Base-by-base conservation (phyloP, 2,329 filamentous ascomycete genomes). In the Penicillium aurantiogriseum region DNA sequence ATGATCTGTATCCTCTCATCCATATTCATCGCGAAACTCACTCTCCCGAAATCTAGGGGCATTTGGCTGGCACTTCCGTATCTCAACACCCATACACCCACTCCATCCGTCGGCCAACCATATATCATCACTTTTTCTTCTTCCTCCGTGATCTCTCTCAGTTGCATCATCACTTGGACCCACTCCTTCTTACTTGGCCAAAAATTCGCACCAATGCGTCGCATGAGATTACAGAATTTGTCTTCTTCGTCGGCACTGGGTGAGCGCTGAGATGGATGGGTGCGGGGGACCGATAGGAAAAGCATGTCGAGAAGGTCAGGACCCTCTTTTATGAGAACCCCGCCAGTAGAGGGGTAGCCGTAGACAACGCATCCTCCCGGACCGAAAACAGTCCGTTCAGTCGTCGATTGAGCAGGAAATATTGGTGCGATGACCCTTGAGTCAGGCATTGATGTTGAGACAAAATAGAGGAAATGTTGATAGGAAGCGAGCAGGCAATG, bases 271-370 rank as follows among this genome's bases (percentile, higher is more conserved):
- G 33, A 52, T 36, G 1, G 21, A 58, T 54, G 47, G 48, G 33
- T 51, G 59, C 57, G 56, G 19, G 54, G 38, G 48, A 60, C 48
- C 21, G 54, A 60, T 49, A 62, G 56, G 56, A 60, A 63, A 25
- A 59, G 49, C 59, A 63, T 56, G 3, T 62, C 54, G 31, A 59
- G 5, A 54, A 62, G 61, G 51, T 54, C 27, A 46, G 57, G 23
- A 4, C 23, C 61, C 2, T 55, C 21, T 54, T 62, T 62, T n/a
- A 46, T 33, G 6, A 62, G 57, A 53, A 60, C 45, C 11, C 61
- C 54, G 6, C 61, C 51, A 43, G 61, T 60, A 0, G 57, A 62
- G 23, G 57, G 61, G 43, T 63, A 63, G 45, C 61, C 59, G 52
- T 60, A 63, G 51, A 62, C 43, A 36, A 48, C 5, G 38, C 61